These are phyloP conservation scores for Penicillium coffeae DNA, from an alignment of 495 filamentous ascomycete species.

Conservation along the genomic window DNA sequence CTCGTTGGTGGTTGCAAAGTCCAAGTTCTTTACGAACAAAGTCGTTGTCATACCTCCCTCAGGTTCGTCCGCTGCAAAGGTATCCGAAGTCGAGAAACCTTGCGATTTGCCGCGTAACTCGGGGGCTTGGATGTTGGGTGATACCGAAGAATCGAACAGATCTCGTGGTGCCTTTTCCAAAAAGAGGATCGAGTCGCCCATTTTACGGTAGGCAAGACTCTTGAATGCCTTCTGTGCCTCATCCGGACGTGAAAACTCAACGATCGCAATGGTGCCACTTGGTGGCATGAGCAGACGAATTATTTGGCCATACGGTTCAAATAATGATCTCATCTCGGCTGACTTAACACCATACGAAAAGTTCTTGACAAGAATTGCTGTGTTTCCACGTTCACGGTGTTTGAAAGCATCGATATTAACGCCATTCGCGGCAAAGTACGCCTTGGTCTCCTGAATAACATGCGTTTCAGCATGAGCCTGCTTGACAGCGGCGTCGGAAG, in stretches of 20 bases:
- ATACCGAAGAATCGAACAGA: conserved; percentile 55
- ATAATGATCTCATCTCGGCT: conserved; percentile 48
- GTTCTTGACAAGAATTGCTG: conserved; percentile 89
- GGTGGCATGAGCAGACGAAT: conserved; percentile 84
- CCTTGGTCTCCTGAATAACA: conserved; percentile 92
- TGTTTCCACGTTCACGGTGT: conserved; percentile 74
- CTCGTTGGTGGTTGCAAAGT: conserved; percentile 80
- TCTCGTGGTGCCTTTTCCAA: conserved; percentile 89
- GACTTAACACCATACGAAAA: conserved; percentile 75
- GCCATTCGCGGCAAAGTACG: conserved; percentile 80
- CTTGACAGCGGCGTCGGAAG: conserved; percentile 86
- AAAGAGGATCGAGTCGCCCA: conserved; percentile 89
- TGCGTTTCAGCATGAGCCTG: conserved; percentile 96
- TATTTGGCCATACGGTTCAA: conserved; percentile 60
- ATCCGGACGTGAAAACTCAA: conserved; percentile 73
- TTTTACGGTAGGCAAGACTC: conserved; percentile 77
- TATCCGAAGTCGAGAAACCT: conserved; percentile 53
- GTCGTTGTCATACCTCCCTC: conserved; percentile 64
- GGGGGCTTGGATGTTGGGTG: conserved; percentile 21
- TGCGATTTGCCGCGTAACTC: conserved; percentile 41
- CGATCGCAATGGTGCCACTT: conserved; percentile 85
- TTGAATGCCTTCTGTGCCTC: conserved; percentile 79
- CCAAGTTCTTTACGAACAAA: conserved; percentile 88
- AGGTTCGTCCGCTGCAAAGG: conserved; percentile 49
- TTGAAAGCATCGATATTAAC: conserved; percentile 92